Evolutionary conservation across 1,139 yeast genomes (phyloP), one percentile per base, ranked within the genome.

Genomic region (Pichia sp.): DNA sequence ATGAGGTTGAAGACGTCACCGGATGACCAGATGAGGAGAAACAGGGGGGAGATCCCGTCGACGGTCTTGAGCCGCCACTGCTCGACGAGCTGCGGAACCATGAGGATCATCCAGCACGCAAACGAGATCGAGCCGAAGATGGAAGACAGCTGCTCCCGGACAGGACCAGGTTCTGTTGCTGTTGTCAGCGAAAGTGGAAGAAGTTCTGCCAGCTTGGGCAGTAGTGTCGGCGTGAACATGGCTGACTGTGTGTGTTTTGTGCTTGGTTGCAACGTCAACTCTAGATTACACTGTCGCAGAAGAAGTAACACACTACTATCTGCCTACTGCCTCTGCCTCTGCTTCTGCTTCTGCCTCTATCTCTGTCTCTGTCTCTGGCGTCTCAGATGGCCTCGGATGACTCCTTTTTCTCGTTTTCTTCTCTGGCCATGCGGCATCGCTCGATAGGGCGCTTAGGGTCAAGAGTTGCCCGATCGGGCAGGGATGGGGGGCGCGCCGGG

Each of bases 11-110:
- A 76, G 8, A 87, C 54, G 65, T 87, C 95, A 8, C 95, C 95
- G 34, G 83, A 62, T 52, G 85, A 78, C 95, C 95, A 87, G 54
- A 85, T 79, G 16, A 79, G 63, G 36, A 87, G 77, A 64, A 87
- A 87, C 3, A 85, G 80, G 43, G 85, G 77, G 36, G 95, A 84
- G 26, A 87, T 82, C 5, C 95, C 95, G 43, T 87, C 93, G 4
- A 90, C 89, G 30, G 89, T 80, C 66, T 86, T 84, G 53, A 83
- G 72, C 57, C 87, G 72, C 92, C 92, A 87, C 70, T 87, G 95
- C 67, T 87, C 95, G 43, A 87, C 79, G 49, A 87, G 76, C 69
- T 88, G 96, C 1, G 95, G 95, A 64, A 87, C 73, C 58, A 87
- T 76, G 50, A 87, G 72, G 13, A 87, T 92, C 30, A 88, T 80